phyloP scores from a whole-genome alignment of 352 stramenopile species.

The Paralagenidium karlingii region DNA sequence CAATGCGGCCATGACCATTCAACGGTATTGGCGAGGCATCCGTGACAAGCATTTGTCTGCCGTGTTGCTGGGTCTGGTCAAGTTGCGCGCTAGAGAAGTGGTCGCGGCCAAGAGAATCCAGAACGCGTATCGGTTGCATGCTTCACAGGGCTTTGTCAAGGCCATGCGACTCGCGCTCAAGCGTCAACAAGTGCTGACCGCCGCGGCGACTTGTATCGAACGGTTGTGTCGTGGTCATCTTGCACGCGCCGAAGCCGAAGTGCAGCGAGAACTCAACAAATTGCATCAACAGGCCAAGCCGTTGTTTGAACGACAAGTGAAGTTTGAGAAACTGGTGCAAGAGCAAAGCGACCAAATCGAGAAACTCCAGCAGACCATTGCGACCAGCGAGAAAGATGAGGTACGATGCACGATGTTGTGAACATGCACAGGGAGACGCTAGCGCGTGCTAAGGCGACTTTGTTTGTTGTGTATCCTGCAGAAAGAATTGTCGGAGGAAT shows the following conservation, averaged over 20 bases:
- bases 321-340: slow-evolving; percentile 20
- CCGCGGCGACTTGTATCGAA: slow-evolving; percentile 54
- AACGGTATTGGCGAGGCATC: slow-evolving; percentile 62
- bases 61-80: slow-evolving; percentile 54
- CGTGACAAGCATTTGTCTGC: slow-evolving; percentile 62
- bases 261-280: slow-evolving; percentile 55
- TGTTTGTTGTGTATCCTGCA: slow-evolving; percentile 4
- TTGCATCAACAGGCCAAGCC: slow-evolving; percentile 64
- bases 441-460: slow-evolving; percentile 11
- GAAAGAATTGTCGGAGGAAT: slow-evolving; percentile 35
- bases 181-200: slow-evolving; percentile 20
- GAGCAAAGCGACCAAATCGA: slow-evolving; percentile 42
- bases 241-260: slow-evolving; percentile 46
- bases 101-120: slow-evolving; percentile 48
- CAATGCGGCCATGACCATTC: slow-evolving; percentile 53
- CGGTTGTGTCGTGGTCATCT: slow-evolving; percentile 69
- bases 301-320: slow-evolving; percentile 42
- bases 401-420: slow-evolving; percentile 1
- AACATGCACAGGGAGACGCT: slow-evolving; percentile 14
- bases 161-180: slow-evolving; percentile 36
- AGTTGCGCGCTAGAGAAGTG: slow-evolving; percentile 43
- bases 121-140: slow-evolving; percentile 38
- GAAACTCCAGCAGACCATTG: slow-evolving; percentile 18
- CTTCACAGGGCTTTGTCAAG: slow-evolving; percentile 44
- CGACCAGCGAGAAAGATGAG: slow-evolving; percentile 38